These are phyloP conservation scores for Populus tremula DNA, from an alignment of 345 rosid genomes.

Conservation along the genomic window DNA sequence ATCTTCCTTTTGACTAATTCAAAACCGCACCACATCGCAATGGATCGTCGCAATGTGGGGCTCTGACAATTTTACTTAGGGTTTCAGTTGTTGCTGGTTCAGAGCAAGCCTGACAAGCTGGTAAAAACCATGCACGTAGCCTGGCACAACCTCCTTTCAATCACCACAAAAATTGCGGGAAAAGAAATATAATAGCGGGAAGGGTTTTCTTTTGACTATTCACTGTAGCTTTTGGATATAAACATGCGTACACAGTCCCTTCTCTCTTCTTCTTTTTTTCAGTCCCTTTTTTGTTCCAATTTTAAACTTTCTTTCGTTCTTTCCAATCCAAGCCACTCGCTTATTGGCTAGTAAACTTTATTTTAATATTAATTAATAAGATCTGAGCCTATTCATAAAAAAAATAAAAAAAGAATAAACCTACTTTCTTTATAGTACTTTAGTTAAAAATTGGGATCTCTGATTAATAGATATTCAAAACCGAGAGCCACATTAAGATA, in stretches of 20 bases:
- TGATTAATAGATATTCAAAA: too few species aligned
- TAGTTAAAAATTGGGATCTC: neutral
- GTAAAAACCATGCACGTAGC: constrained; percentile 13
- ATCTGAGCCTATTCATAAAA: too few species aligned
- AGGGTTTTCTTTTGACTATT: neutral
- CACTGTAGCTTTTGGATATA: neutral
- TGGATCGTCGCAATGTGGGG: constrained; percentile 18
- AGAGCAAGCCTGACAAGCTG: neutral
- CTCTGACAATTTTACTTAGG: constrained; percentile 8
- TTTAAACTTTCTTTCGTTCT: too few species aligned
- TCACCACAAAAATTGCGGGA: too few species aligned
- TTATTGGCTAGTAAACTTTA: too few species aligned
- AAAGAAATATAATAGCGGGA: neutral
- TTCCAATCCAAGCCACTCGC: neutral
- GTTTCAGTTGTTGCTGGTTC: constrained; percentile 6
- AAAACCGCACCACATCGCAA: constrained; percentile 26
- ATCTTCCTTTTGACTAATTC: constrained; percentile 13
- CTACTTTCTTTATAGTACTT: too few species aligned
- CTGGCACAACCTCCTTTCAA: neutral
- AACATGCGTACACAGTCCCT: neutral
- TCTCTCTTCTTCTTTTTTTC: too few species aligned
- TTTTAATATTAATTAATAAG: too few species aligned
- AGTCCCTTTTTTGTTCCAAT: neutral
- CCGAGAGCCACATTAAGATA: too few species aligned
- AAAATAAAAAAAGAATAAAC: too few species aligned